These are phyloP conservation scores for Tetraselmis chui DNA, from an alignment of 139 green algal species.

Conservation along the genomic window DNA sequence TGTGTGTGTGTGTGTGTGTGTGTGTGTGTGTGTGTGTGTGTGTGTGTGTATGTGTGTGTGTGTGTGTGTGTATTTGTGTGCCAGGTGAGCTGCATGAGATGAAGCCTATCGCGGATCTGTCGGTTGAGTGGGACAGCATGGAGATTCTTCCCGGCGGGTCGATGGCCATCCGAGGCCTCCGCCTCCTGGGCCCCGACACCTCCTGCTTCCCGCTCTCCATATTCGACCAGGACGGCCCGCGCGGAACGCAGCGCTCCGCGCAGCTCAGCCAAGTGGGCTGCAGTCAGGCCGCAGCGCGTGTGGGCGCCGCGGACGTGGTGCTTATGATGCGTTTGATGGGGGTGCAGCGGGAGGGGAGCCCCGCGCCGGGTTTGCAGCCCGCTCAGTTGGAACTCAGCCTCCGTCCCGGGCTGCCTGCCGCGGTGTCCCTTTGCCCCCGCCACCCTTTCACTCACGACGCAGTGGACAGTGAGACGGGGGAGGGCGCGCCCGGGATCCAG, in stretches of 20 bases:
- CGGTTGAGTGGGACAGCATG: background rate
- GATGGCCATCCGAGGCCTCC: background rate
- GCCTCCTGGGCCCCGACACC: background rate
- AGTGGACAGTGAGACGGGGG: background rate
- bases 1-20: too few relatives aligned
- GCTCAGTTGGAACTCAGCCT: background rate
- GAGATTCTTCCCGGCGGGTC: background rate
- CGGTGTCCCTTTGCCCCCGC: background rate
- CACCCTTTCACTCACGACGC: background rate
- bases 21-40: too few relatives aligned
- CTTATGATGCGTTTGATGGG: background rate
- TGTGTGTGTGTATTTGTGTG: background rate
- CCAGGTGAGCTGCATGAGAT: background rate
- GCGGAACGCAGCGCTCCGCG: background rate
- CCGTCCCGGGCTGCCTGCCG: background rate
- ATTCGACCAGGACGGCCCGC: background rate
- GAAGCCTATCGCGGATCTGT: background rate
- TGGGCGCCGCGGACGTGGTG: background rate
- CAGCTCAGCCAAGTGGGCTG: background rate
- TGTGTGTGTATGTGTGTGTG: background rate
- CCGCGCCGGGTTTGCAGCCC: background rate
- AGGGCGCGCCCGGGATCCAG: background rate
- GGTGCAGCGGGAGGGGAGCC: background rate
- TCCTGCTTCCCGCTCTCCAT: background rate
- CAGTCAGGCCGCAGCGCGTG: background rate